Evolutionary conservation across 164 flowering plant species (phyloP).

Genomic region (Vitis amurensis): DNA sequence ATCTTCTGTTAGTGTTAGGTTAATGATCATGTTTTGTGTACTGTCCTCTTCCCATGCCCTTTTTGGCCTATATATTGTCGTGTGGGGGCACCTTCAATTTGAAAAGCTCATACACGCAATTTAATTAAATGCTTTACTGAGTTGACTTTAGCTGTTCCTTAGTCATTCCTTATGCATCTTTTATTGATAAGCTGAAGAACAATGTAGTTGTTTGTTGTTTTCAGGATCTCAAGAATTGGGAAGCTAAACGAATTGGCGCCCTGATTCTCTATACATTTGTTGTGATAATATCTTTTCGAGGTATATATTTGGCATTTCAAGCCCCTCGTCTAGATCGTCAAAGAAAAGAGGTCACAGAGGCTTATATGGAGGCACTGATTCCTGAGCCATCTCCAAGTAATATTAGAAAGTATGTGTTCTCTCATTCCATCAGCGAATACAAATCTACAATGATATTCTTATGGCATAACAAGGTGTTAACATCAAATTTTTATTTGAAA

Average conservation of each 20-base stretch:
- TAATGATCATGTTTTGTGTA: too few species aligned
- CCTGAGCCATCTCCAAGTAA: conserved; percentile 90
- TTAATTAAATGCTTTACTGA: neutral
- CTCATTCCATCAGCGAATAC: neutral
- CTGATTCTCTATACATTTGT: conserved; percentile 58
- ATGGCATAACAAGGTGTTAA: neutral
- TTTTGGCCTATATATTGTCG: too few species aligned
- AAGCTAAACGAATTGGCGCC: conserved; percentile 63
- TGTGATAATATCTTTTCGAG: conserved; percentile 56
- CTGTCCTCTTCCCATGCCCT: too few species aligned
- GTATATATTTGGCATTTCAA: conserved; percentile 51
- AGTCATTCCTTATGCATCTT: neutral
- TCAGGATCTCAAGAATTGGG: conserved; percentile 88
- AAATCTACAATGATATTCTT: neutral
- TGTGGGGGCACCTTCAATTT: too few species aligned
- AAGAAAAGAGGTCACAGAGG: conserved; percentile 69
- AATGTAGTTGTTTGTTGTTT: conserved; percentile 10
- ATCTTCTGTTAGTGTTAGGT: too few species aligned
- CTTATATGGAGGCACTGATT: conserved; percentile 94
- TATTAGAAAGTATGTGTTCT: conserved; percentile 58
- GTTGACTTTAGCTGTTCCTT: neutral
- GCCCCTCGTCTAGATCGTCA: conserved; percentile 47
- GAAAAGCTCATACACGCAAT: too few species aligned
- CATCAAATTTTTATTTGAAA: neutral
- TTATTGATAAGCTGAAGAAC: neutral